phyloP scores from a whole-genome alignment of 2,329 filamentous ascomycete species.

The Dothideomycetes sp. region DNA sequence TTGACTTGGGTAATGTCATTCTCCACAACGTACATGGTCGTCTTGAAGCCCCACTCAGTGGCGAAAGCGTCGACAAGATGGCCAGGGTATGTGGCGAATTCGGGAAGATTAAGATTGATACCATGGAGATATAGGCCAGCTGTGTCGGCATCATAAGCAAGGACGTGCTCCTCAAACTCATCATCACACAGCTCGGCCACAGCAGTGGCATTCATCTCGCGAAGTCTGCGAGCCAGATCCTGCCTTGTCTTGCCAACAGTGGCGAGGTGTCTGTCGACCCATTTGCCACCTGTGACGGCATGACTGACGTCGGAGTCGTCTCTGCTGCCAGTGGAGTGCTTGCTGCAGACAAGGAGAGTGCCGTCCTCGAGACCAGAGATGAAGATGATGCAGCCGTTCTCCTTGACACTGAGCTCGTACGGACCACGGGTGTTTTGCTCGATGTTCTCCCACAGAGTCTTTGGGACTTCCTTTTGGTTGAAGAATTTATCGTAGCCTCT shows the following conservation, averaged over 20 bases:
- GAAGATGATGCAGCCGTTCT: conserved; percentile 99
- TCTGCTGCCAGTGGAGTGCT: conserved; percentile 86
- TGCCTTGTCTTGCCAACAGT: conserved; percentile 65
- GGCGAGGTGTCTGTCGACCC: conserved; percentile 69
- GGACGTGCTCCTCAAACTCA: conserved; percentile 89
- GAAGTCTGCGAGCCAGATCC: conserved; percentile 67
- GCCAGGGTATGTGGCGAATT: conserved; percentile 80
- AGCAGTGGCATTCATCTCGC: conserved; percentile 77
- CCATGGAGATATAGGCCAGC: conserved; percentile 93
- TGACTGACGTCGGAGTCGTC: conserved; percentile 64
- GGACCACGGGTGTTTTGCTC: conserved; percentile 66
- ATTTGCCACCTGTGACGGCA: conserved; percentile 69
- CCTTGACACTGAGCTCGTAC: conserved; percentile 92
- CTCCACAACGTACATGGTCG: conserved; percentile 69
- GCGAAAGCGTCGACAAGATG: conserved; percentile 80
- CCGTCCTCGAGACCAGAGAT: conserved; percentile 83
- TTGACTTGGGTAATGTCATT: conserved; percentile 65
- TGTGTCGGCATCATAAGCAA: conserved; percentile 71
- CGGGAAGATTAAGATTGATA: conserved; percentile 87
- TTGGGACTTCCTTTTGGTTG: conserved; percentile 72
- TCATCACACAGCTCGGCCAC: conserved; percentile 96
- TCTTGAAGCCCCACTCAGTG: conserved; percentile 84
- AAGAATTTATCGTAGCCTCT: conserved; percentile 99
- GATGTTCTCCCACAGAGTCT: conserved; percentile 77
- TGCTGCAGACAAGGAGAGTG: conserved; percentile 92